A percentile compares a stretch with the other conserved stretches of the same genome.
These are phyloP conservation scores for Diaporthe eres DNA, from an alignment of 2,329 filamentous ascomycete species.

Conservation along the genomic window DNA sequence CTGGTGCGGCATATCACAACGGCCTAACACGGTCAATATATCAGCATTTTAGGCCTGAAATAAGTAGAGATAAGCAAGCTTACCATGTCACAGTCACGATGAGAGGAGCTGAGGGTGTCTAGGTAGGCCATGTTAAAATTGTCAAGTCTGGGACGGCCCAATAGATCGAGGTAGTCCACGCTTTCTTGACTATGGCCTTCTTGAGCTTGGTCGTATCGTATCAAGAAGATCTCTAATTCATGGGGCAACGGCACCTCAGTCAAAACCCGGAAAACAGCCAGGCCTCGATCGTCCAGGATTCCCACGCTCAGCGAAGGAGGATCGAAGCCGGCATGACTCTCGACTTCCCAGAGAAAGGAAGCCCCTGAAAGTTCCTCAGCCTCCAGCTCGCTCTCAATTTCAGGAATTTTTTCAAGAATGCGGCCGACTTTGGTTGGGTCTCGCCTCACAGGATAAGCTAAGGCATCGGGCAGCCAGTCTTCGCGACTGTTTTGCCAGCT, in stretches of 20 bases:
- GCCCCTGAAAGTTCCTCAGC: neutral
- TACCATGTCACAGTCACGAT: neutral
- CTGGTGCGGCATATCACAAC: neutral
- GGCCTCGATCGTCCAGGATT: neutral
- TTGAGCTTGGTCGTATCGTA: neutral
- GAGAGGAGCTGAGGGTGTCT: neutral
- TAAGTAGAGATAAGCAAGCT: neutral
- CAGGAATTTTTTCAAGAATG: neutral
- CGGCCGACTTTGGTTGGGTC: neutral
- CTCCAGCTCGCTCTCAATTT: neutral
- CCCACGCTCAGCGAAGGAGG: neutral
- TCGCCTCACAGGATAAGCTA: neutral
- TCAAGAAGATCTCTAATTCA: constrained; percentile 1
- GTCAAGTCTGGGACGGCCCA: neutral
- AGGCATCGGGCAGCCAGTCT: neutral
- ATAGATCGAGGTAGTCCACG: neutral
- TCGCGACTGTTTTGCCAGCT: neutral
- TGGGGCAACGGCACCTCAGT: neutral
- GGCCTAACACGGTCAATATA: neutral
- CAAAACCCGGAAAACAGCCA: neutral
- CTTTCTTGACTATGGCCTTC: neutral
- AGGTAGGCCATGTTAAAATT: neutral
- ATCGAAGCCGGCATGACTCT: neutral
- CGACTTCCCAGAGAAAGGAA: neutral
- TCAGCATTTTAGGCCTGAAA: neutral